Percentiles rank a stretch among this genome's conserved stretches.
Evolutionary conservation across 352 stramenopile species (phyloP).

Genomic region (Phytophthora palmivora): DNA sequence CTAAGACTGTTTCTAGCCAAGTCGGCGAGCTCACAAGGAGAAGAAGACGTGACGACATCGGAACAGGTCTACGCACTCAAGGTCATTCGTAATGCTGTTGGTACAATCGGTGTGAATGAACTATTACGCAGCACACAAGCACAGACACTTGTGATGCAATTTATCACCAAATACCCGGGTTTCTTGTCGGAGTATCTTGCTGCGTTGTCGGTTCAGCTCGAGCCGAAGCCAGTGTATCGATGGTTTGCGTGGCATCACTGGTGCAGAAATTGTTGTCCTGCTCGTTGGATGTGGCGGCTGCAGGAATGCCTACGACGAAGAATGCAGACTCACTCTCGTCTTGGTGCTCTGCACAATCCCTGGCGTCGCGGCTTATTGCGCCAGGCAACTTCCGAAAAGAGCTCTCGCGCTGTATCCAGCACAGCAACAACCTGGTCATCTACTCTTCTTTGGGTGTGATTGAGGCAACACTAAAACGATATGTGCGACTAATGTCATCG

Average conservation of each 20-base stretch:
- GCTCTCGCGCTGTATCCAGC: constrained; percentile 82
- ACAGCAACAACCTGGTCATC: constrained; percentile 76
- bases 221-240: constrained; percentile 75
- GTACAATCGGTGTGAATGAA: constrained; percentile 71
- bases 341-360: constrained; percentile 55
- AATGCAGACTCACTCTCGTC: constrained; percentile 25
- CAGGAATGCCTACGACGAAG: constrained; percentile 27
- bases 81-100: constrained; percentile 71
- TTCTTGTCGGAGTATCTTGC: constrained; percentile 69
- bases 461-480: constrained; percentile 63
- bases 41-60: constrained; percentile 41
- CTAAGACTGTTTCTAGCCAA: constrained; percentile 59
- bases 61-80: constrained; percentile 61
- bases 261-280: constrained; percentile 71
- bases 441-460: constrained; percentile 79
- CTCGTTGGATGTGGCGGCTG: constrained; percentile 48
- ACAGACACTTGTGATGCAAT: constrained; percentile 58
- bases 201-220: constrained; percentile 64
- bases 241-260: constrained; percentile 84
- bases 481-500: constrained; percentile 42
- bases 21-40: constrained; percentile 14
- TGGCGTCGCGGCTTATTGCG: constrained; percentile 71
- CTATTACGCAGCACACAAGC: constrained; percentile 57
- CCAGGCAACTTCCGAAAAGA: constrained; percentile 81
- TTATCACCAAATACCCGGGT: constrained; percentile 70